Conservation (phyloP, 1,139 yeast species). For the Yamadazyma oceani region DNA sequence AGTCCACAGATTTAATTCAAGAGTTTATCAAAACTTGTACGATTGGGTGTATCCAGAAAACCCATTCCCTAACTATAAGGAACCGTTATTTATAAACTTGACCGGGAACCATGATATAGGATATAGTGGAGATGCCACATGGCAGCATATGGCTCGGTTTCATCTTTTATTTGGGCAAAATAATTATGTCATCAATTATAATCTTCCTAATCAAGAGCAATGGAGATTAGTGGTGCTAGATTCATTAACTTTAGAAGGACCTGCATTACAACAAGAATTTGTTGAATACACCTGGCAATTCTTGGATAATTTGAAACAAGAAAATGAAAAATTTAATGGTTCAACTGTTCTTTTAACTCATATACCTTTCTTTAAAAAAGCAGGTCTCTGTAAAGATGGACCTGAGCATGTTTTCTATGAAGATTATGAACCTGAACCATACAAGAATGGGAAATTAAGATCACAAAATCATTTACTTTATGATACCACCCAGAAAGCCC, state of each 20-base stretch:
- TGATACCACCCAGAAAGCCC: slow-evolving; percentile 63
- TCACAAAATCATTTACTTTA: slow-evolving; percentile 85
- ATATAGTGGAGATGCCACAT: slow-evolving; percentile 90
- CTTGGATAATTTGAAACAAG: slow-evolving; percentile 53
- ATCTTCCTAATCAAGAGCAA: slow-evolving; percentile 59
- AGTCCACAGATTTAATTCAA: slow-evolving; percentile 43
- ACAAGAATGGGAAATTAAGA: slow-evolving; percentile 66
- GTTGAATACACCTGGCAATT: slow-evolving; percentile 70
- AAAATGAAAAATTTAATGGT: slow-evolving; percentile 57
- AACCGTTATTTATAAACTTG: slow-evolving; percentile 70
- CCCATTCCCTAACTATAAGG: slow-evolving; percentile 33
- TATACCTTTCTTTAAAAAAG: slow-evolving; percentile 80
- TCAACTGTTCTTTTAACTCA: slow-evolving; percentile 84
- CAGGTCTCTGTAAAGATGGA: slow-evolving; percentile 83
- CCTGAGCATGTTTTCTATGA: slow-evolving; percentile 65
- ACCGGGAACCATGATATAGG: slow-evolving; percentile 98
- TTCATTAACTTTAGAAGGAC: slow-evolving; percentile 85
- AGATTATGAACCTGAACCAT: slow-evolving; percentile 55
- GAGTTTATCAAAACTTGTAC: slow-evolving; percentile 58
- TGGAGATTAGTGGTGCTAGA: slow-evolving; percentile 88
- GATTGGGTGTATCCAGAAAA: slow-evolving; percentile 57
- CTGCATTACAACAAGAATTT: slow-evolving; percentile 76
- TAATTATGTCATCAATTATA: slow-evolving; percentile 75
- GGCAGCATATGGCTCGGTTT: slow-evolving; percentile 85
- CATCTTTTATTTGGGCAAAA: slow-evolving; percentile 74